These are phyloP conservation scores for Berberis vulgaris DNA, from an alignment of 164 flowering plant species.

Conservation along the genomic window DNA sequence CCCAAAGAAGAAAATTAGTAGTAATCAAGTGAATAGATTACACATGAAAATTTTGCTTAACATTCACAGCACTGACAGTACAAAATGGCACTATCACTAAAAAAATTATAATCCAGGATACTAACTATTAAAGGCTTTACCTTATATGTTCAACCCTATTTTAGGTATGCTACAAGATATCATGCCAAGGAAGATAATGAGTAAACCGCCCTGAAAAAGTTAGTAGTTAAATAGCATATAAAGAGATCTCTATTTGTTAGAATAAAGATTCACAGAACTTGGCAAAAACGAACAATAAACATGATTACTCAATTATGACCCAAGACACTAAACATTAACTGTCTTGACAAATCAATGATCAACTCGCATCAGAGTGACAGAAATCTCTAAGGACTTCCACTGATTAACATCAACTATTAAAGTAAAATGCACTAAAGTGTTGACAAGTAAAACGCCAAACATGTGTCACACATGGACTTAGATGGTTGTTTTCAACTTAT, in stretches of 20 bases:
- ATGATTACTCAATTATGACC: neutral
- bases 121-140: no score
- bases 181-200: slow-evolving; percentile 12
- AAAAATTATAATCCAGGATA: no score
- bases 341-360: neutral
- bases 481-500: no score
- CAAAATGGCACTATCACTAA: no score
- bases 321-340: no score
- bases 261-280: neutral
- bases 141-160: slow-evolving; percentile 3
- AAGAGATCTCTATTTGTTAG: neutral
- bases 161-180: slow-evolving; percentile 2
- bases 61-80: no score
- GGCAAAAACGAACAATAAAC: neutral
- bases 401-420: neutral
- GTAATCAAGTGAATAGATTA: no score
- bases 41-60: no score
- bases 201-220: slow-evolving; percentile 10
- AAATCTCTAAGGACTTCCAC: neutral
- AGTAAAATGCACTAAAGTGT: neutral
- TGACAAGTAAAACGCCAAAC: no score
- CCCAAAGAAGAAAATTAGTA: no score
- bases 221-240: slow-evolving; percentile 5
- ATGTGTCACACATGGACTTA: no score
- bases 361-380: neutral